These are phyloP conservation scores for Parastagonospora avenae DNA, from an alignment of 2,329 filamentous ascomycete genomes.

Conservation along the genomic window DNA sequence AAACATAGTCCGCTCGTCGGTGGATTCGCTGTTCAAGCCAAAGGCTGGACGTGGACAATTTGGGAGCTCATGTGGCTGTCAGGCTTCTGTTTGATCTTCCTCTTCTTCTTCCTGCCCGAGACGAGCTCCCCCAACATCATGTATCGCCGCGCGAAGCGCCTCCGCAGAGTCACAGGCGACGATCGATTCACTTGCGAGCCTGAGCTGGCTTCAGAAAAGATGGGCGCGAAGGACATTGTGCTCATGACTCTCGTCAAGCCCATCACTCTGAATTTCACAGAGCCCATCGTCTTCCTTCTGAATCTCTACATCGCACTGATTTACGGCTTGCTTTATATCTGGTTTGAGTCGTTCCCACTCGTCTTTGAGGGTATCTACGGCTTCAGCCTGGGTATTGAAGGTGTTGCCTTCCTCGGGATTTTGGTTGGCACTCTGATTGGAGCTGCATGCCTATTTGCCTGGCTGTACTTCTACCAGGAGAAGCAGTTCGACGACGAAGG, in stretches of 20 bases:
- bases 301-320: conserved; percentile 53
- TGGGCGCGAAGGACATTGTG: conserved; percentile 43
- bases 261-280: conserved; percentile 51
- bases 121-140: conserved; percentile 50
- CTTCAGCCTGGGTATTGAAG: conserved; percentile 26
- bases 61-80: conserved; percentile 52
- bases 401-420: conserved; percentile 20
- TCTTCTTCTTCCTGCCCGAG: conserved; percentile 51
- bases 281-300: conserved; percentile 49
- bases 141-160: conserved; percentile 46
- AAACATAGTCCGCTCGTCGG: conserved; percentile 45
- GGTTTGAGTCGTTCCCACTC: conserved; percentile 30
- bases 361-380: conserved; percentile 26
- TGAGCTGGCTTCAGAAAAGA: conserved; percentile 45
- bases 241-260: conserved; percentile 51
- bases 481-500: conserved; percentile 45
- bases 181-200: conserved; percentile 47
- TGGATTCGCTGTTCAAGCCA: conserved; percentile 45
- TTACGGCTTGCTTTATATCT: conserved; percentile 47
- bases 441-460: conserved; percentile 44
- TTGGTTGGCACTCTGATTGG: conserved; percentile 35
- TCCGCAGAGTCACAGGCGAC: conserved; percentile 50
- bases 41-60: conserved; percentile 51
- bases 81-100: conserved; percentile 44
- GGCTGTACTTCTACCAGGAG: conserved; percentile 37